A percentile compares a stretch with the other conserved stretches of the same genome.
These are phyloP conservation scores for Yamadazyma kitorensis DNA, from an alignment of 805 yeast species.

Conservation along the genomic window DNA sequence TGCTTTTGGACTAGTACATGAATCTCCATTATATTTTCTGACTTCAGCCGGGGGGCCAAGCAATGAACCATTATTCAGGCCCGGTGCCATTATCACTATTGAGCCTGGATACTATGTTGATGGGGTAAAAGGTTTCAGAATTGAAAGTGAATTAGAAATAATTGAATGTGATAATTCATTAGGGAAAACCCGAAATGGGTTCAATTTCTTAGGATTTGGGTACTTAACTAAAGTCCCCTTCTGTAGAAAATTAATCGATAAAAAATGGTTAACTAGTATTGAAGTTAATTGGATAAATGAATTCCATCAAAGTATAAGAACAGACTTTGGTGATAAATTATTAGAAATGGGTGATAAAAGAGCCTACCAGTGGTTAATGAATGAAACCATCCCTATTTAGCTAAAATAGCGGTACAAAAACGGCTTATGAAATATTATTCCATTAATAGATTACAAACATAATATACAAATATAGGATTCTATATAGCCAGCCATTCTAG, in stretches of 20 bases:
- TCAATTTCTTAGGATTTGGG: slow-evolving; percentile 33
- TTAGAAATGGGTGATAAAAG: slow-evolving; percentile 54
- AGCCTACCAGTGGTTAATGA: slow-evolving; percentile 67
- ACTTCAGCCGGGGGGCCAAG: slow-evolving; percentile 51
- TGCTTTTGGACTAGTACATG: slow-evolving; percentile 85
- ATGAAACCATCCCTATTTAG: slow-evolving; percentile 52
- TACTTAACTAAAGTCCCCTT: slow-evolving; percentile 43
- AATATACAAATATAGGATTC: background rate
- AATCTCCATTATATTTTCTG: slow-evolving; percentile 87
- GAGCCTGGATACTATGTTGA: slow-evolving; percentile 95
- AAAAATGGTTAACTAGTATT: slow-evolving; percentile 21
- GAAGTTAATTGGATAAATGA: slow-evolving; percentile 41
- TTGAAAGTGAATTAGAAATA: slow-evolving; percentile 77
- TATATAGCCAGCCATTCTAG: background rate
- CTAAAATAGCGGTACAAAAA: too few relatives aligned
- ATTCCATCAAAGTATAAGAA: slow-evolving; percentile 30
- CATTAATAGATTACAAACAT: background rate
- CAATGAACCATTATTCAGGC: slow-evolving; percentile 34
- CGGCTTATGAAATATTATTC: background rate
- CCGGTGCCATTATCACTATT: slow-evolving; percentile 78
- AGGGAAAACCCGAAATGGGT: slow-evolving; percentile 31
- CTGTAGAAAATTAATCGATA: slow-evolving; percentile 49
- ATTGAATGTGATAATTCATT: slow-evolving; percentile 42
- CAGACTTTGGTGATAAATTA: slow-evolving; percentile 37
- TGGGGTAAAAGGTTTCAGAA: slow-evolving; percentile 85